Base-by-base conservation (phyloP, 148 eudicot species). In the Suaeda aralocaspica region DNA sequence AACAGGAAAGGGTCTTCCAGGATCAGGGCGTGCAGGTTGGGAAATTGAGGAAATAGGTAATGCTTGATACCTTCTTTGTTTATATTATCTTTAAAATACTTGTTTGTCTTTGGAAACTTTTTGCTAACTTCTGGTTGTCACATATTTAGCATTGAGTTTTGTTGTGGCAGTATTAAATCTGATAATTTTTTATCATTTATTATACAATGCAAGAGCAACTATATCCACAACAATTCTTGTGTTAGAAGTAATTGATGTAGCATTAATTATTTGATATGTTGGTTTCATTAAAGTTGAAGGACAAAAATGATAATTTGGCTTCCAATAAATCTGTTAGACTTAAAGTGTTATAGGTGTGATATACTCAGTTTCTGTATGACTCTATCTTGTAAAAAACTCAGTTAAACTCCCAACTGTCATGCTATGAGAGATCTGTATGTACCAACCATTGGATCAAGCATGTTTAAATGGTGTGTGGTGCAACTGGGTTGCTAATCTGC, bases 1-100 rank as follows among this genome's bases (percentile, higher is more conserved):
- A 73, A 69, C 78, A 66, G 87, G 82, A 53, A 84, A 78, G 72
- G 72, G 36, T 46, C 84, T 82, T 77, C 89, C 88, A 68, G 98
- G 97, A 28, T 77, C 84, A 76, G 98, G 98, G 58, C 98, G 98
- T 79, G 92, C 97, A 49, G 95, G 95, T 65, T 93, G 98, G 98
- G 98, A 93, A 73, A 84, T 84, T 69, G 98, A 93, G 81, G 95
- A 88, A 33, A 70, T 90, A 75, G 98, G 98, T 93, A 85, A 26
- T 44, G 9, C 63, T 46, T 41, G 59, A 4, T 66, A 16, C 2
- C 39, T 22, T 21, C 39, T 55, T 25, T 21, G 15, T 5, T 19
- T 25, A 24, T 16, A 1, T 39, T 16, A 45, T 29, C 7, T 49
- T 6, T 48, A 34, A 26, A 39, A 12, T 36, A 2, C 60, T 49